phyloP scores from a whole-genome alignment of 2,329 filamentous ascomycete genomes.

The Didymosphaeria variabile region DNA sequence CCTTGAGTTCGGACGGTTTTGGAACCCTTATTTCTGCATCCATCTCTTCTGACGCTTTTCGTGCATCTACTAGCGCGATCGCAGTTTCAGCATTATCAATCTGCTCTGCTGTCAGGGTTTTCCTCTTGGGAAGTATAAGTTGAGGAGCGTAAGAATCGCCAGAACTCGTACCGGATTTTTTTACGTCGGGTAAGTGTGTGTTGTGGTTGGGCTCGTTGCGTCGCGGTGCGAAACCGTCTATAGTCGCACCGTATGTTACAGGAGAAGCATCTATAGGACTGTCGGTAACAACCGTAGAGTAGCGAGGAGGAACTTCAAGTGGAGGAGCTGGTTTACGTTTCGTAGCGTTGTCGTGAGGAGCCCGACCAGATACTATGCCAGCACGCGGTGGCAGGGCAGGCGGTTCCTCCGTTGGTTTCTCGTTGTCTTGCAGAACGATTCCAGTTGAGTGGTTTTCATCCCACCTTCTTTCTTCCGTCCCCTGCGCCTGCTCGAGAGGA shows the following conservation, averaged over 20 bases:
- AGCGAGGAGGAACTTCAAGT: constrained; percentile 52
- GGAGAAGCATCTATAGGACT: constrained; percentile 49
- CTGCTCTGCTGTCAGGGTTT: constrained; percentile 55
- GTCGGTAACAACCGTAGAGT: constrained; percentile 56
- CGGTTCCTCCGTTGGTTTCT: constrained; percentile 28
- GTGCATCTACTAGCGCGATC: constrained; percentile 24
- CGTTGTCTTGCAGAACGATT: constrained; percentile 56
- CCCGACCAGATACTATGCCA: constrained; percentile 32
- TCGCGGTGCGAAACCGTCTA: constrained; percentile 51
- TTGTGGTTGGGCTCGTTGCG: constrained; percentile 18
- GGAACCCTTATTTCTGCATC: constrained; percentile 15
- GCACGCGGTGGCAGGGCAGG: constrained; percentile 53
- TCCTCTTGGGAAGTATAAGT: constrained; percentile 54
- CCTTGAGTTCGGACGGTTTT: constrained; percentile 19
- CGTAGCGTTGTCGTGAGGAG: constrained; percentile 39
- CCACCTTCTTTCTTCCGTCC: constrained; percentile 31
- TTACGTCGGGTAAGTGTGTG: constrained; percentile 37
- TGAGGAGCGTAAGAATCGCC: constrained; percentile 44
- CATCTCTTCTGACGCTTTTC: constrained; percentile 23
- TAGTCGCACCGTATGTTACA: constrained; percentile 48
- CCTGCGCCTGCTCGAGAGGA: constrained; percentile 49
- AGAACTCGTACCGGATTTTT: constrained; percentile 49
- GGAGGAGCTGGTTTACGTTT: constrained; percentile 55
- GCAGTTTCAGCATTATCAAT: constrained; percentile 48
- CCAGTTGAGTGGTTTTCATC: constrained; percentile 52